Base-by-base conservation (phyloP, 164 flowering plant species). In the Houttuynia cordata region DNA sequence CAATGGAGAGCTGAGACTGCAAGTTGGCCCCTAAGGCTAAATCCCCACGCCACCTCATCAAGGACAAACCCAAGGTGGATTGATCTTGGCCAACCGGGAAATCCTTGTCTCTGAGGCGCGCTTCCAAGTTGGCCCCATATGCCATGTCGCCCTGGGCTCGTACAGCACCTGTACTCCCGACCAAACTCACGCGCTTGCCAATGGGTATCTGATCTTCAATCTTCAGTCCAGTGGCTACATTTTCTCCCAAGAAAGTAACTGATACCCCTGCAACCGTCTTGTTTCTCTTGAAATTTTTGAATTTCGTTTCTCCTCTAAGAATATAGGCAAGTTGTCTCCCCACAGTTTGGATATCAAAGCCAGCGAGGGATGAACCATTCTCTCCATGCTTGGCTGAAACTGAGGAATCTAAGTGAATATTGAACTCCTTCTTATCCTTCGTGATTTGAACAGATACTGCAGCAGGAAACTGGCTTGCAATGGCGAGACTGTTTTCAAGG, bases 401-500 rank as follows among this genome's bases (percentile, higher is more conserved):
- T 0, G 96, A 82, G 30, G 98, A 93, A 65, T 93, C 97, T 68
- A 93, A 70, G 64, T 86, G 95, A 73, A 93, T 68, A 68, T 73
- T 93, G 79, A 93, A 93, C 59, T 90, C 98, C 64, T 85, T 85
- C 81, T 93, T 93, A 55, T 90, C 98, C 74, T 93, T 93, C 0
- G 96, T 85, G 58, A 93, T 67, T 67, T 93, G 98, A 54, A 82
- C 75, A 14, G 85, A 65, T 53, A 82, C 67, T 45, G 79, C 78
- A 39, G 81, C 81, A 4, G 98, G 96, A 62, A 82, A 87, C 25
- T 60, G 75, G 52, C 71, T 70, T 0, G 76, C 78, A 47, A 90
- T 73, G 34, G 86, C 96, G 9, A 84, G 76, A 66, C 59, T 83
- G 64, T 83, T 79, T 71, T 90, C 97, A 17, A 93, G 69, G 71